A percentile compares a stretch with the other conserved stretches of the same genome.
Evolutionary conservation across 495 filamentous ascomycete species (phyloP).

Genomic region (Immersiella caudata): DNA sequence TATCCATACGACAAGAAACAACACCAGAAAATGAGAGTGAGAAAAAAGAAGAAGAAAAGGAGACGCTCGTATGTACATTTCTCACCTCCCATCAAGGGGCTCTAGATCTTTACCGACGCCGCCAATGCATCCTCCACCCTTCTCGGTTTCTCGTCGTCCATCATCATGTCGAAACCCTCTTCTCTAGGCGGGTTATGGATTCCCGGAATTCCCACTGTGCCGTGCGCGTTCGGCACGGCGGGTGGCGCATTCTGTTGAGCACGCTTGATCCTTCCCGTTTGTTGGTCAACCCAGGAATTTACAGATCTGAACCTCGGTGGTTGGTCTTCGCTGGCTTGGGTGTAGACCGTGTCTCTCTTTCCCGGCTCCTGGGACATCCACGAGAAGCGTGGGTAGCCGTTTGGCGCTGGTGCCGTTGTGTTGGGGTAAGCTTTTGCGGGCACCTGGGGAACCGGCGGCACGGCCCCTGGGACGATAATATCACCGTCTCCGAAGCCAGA

Average conservation of each 20-base stretch:
- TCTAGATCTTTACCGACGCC: neutral
- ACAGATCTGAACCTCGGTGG: constrained; percentile 60
- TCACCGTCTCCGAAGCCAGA: constrained; percentile 59
- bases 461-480: constrained; percentile 39
- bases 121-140: constrained; percentile 28
- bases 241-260: constrained; percentile 35
- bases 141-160: constrained; percentile 39
- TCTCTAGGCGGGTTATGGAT: constrained; percentile 39
- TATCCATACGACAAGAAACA: constrained; percentile 9
- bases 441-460: constrained; percentile 17
- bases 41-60: neutral
- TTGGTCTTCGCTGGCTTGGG: constrained; percentile 49
- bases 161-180: constrained; percentile 40
- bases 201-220: constrained; percentile 35
- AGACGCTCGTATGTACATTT: neutral
- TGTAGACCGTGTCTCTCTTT: constrained; percentile 50
- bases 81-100: neutral
- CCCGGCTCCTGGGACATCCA: constrained; percentile 37
- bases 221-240: constrained; percentile 31
- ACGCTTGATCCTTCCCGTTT: constrained; percentile 47
- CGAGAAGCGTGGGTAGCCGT: constrained; percentile 40
- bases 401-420: constrained; percentile 10
- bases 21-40: neutral
- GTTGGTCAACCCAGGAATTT: constrained; percentile 65
- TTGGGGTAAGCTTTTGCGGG: constrained; percentile 23